phyloP scores from a whole-genome alignment of 1,284 basidiomycete species.

The Schizophyllum amplum region DNA sequence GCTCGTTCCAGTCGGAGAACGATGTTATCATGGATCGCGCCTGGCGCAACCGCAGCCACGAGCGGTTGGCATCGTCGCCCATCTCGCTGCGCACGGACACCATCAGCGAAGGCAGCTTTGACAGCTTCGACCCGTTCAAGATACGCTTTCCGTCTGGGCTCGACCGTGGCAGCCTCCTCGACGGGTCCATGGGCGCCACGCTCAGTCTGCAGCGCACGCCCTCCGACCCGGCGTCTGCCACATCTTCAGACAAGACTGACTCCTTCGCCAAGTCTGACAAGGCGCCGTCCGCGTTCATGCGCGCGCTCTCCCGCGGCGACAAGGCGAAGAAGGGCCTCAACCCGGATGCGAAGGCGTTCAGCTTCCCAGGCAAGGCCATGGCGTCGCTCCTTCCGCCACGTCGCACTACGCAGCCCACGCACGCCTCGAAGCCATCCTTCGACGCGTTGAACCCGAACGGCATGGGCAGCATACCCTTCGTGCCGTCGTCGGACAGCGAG shows the following conservation, averaged over 20 bases:
- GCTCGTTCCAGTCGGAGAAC: slow-evolving; percentile 49
- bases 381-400: slow-evolving; percentile 9
- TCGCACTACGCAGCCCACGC: slow-evolving; percentile 10
- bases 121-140: slow-evolving; percentile 28
- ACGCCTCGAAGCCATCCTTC: slow-evolving; percentile 20
- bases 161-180: slow-evolving; percentile 12
- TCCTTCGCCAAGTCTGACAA: slow-evolving; percentile 14
- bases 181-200: slow-evolving; percentile 20
- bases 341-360: slow-evolving; percentile 80
- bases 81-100: slow-evolving; percentile 21
- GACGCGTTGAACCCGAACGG: slow-evolving; percentile 54
- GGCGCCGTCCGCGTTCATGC: neutral
- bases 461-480: slow-evolving; percentile 29
- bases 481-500: slow-evolving; percentile 32
- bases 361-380: slow-evolving; percentile 24
- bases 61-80: slow-evolving; percentile 21
- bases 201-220: slow-evolving; percentile 30
- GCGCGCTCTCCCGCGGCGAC: slow-evolving; percentile 24
- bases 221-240: slow-evolving; percentile 30
- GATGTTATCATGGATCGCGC: slow-evolving; percentile 44
- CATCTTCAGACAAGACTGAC: slow-evolving; percentile 11
- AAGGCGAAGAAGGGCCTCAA: slow-evolving; percentile 62
- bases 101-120: slow-evolving; percentile 6
- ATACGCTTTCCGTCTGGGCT: slow-evolving; percentile 26
- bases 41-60: slow-evolving; percentile 26